These are phyloP conservation scores for Colletotrichum tofieldiae DNA, from an alignment of 2,329 filamentous ascomycete species.

Conservation along the genomic window DNA sequence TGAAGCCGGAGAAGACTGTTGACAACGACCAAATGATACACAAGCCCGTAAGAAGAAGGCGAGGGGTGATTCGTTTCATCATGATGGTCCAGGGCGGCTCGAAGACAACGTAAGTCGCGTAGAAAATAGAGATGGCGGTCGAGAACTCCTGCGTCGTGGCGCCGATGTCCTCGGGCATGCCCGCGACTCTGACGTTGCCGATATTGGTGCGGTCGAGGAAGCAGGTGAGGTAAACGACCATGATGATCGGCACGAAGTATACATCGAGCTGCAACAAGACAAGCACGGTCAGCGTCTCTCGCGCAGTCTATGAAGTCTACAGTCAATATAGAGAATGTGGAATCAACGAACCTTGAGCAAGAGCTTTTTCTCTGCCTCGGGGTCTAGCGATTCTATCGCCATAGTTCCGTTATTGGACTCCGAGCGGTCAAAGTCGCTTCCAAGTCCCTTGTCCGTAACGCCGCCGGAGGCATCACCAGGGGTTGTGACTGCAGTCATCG, in stretches of 20 bases:
- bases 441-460: constrained; percentile 21
- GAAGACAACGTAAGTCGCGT: constrained; percentile 65
- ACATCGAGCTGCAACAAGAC: constrained; percentile 46
- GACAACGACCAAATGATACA: constrained; percentile 63
- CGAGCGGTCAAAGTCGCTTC: constrained; percentile 33
- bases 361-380: constrained; percentile 49
- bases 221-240: constrained; percentile 68
- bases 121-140: constrained; percentile 61
- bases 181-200: constrained; percentile 64
- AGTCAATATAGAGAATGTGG: not conserved
- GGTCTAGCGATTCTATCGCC: constrained; percentile 48
- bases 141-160: constrained; percentile 59
- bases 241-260: constrained; percentile 62
- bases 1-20: constrained; percentile 64
- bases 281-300: not conserved
- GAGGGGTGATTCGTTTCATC: constrained; percentile 53
- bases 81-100: constrained; percentile 53
- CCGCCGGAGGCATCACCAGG: constrained; percentile 21
- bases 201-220: constrained; percentile 71
- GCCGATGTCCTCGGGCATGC: constrained; percentile 62
- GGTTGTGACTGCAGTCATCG: constrained; percentile 25
- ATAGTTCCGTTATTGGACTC: constrained; percentile 31
- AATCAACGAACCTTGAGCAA: constrained; percentile 46
- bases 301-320: not conserved
- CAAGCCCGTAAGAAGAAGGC: constrained; percentile 49